Base-by-base conservation (phyloP, 306 rosid genomes). In the Urtica urens region DNA sequence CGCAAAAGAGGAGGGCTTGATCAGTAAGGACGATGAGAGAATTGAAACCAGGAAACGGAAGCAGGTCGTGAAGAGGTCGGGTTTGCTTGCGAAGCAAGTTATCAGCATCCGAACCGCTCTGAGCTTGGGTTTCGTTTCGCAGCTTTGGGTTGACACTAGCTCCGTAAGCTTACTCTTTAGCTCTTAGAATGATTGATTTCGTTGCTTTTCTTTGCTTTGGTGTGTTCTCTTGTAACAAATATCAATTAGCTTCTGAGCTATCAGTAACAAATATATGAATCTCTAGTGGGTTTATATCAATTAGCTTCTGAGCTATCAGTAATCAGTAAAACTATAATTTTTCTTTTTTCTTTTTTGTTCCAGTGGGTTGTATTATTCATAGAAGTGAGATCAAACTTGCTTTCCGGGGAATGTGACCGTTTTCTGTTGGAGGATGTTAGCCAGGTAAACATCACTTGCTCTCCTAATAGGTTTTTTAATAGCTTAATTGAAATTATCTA, bases 91-190 rank as follows among this genome's bases (percentile, higher is more conserved):
- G 1, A 90, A 90, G 64, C 97, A 84, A 46, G 93, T 90, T 10
- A 72, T 90, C 57, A 79, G 92, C 50, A 64, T 77, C 49, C 64
- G 69, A 24, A 74, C 63, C 71, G 97, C 99, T 41, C 75, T 79
- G 38, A 73, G 85, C 54, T 71, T 85, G 78, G 99, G 99, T 17
- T 87, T 85, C 14, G 71, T 85, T 46, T 75, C 99, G 15, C 87
- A 90, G 94, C 94, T 90, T 62, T 90, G 95, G 99, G 93, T 90
- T 23, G 86, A 90, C 52, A 66, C 85, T 0, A 60, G 61, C 14
- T 53, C 87, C 49, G 99, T 90, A 72, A 87, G 86, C 59, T 57
- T 65, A n/a, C n/a, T 46, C 0, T 7, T 28, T 28, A 11, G 34
- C 7, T 37, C 23, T 5, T 5, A 39, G 9, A 15, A 13, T 4